Conservation (phyloP, 2,329 filamentous ascomycete species). For the Fusarium gaditjirri region DNA sequence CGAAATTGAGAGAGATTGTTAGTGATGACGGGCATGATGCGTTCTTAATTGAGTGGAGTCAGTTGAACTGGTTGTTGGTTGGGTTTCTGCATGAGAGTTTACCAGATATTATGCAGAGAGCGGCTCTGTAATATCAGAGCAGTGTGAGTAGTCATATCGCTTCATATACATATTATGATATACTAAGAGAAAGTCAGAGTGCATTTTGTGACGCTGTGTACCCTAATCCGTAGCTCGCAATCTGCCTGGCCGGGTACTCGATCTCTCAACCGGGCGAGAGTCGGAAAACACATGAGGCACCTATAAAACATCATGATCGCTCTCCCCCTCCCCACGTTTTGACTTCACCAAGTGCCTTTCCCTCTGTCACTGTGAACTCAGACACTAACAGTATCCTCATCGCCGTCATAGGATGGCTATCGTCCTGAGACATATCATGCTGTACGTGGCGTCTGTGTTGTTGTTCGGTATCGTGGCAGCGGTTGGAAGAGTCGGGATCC, state of each 20-base stretch:
- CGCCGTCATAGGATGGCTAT: background rate
- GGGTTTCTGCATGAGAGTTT: background rate
- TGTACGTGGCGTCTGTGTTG: background rate
- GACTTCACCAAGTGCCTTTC: fast-evolving
- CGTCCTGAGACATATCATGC: background rate
- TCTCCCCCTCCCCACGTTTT: background rate
- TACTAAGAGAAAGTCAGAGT: fast-evolving
- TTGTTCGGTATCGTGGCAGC: background rate
- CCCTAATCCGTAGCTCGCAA: background rate
- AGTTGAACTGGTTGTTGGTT: background rate
- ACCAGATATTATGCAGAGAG: background rate
- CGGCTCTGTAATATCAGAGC: background rate
- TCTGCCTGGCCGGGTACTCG: background rate
- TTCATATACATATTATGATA: fast-evolving
- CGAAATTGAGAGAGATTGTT: background rate
- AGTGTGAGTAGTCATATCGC: too few species aligned
- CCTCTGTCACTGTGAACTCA: background rate
- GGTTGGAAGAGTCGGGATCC: fast-evolving
- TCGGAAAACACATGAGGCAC: background rate
- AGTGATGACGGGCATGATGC: background rate
- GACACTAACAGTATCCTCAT: background rate
- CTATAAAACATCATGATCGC: background rate
- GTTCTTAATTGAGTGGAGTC: background rate
- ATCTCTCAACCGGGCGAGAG: background rate
- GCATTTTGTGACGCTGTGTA: fast-evolving